A percentile compares a stretch with the other conserved stretches of the same genome.
Evolutionary conservation across 495 filamentous ascomycete genomes (phyloP).

Genomic region (Hapsidospora chrysogenum): DNA sequence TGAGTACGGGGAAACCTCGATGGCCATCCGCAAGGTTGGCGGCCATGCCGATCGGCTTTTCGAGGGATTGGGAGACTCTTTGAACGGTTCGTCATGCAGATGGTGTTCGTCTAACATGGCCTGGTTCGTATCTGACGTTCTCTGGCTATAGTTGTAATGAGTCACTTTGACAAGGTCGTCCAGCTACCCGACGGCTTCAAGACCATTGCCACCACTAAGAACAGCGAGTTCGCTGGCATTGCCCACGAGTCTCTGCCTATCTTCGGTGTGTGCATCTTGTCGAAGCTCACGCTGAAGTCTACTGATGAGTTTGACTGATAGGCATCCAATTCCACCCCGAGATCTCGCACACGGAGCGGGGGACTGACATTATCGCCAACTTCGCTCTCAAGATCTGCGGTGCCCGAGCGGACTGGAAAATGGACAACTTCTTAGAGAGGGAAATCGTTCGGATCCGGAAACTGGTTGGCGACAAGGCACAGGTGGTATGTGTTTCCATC

Average conservation of each 20-base stretch:
- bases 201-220: slow-evolving; percentile 53
- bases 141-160: slow-evolving; percentile 63
- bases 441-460: slow-evolving; percentile 62
- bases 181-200: slow-evolving; percentile 54
- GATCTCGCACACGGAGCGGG: slow-evolving; percentile 37
- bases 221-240: slow-evolving; percentile 65
- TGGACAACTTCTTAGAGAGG: slow-evolving; percentile 62
- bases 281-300: not conserved
- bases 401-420: slow-evolving; percentile 60
- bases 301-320: not conserved
- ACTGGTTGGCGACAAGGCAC: slow-evolving; percentile 60
- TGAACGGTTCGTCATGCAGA: slow-evolving; percentile 17
- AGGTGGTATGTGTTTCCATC: too few species aligned
- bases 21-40: slow-evolving; percentile 27
- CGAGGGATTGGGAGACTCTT: slow-evolving; percentile 43
- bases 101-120: not conserved
- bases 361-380: slow-evolving; percentile 53
- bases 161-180: slow-evolving; percentile 69
- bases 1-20: slow-evolving; percentile 16
- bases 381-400: slow-evolving; percentile 70
- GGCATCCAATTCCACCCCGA: slow-evolving; percentile 75
- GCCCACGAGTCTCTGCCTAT: slow-evolving; percentile 52
- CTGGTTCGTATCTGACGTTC: not conserved
- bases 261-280: slow-evolving; percentile 31
- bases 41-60: slow-evolving; percentile 59